phyloP scores from a whole-genome alignment of 306 rosid species.

The Mimosa pudica region DNA sequence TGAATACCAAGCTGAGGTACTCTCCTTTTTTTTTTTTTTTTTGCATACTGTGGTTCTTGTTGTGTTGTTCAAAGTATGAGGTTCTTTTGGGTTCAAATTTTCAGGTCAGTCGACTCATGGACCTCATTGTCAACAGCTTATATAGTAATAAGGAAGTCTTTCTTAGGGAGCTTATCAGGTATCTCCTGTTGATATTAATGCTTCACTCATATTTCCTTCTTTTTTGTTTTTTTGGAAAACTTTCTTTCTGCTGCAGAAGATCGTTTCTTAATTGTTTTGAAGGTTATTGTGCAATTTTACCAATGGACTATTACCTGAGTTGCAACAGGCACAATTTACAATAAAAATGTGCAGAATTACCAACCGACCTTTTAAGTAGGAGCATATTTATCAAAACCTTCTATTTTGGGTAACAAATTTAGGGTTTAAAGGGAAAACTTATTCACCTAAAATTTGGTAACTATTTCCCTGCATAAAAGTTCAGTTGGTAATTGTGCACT shows the following conservation, averaged over 20 bases:
- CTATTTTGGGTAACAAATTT: too few relatives aligned
- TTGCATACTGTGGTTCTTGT: not conserved
- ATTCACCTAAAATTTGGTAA: too few relatives aligned
- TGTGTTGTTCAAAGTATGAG: not conserved
- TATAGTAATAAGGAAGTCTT: constrained; percentile 97
- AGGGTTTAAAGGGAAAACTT: too few relatives aligned
- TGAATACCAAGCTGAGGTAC: constrained; percentile 97
- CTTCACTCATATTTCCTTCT: constrained; percentile 1
- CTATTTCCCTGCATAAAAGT: too few relatives aligned
- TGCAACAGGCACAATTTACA: too few relatives aligned
- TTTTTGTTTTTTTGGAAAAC: not conserved
- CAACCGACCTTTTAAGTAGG: too few relatives aligned
- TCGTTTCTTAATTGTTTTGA: not conserved
- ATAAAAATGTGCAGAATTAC: too few relatives aligned
- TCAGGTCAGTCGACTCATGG: constrained; percentile 98
- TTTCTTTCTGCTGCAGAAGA: not conserved
- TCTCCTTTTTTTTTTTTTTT: not conserved
- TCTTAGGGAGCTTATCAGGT: constrained; percentile 97
- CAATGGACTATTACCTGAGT: too few relatives aligned
- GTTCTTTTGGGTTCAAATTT: constrained; percentile 6
- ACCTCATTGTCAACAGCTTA: constrained; percentile 95
- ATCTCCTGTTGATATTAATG: constrained; percentile 2
- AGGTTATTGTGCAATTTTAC: too few relatives aligned
- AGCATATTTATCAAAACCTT: too few relatives aligned
- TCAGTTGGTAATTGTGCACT: too few relatives aligned